phyloP scores from a whole-genome alignment of 2,329 filamentous ascomycete genomes.

The Aspergillus latus region DNA sequence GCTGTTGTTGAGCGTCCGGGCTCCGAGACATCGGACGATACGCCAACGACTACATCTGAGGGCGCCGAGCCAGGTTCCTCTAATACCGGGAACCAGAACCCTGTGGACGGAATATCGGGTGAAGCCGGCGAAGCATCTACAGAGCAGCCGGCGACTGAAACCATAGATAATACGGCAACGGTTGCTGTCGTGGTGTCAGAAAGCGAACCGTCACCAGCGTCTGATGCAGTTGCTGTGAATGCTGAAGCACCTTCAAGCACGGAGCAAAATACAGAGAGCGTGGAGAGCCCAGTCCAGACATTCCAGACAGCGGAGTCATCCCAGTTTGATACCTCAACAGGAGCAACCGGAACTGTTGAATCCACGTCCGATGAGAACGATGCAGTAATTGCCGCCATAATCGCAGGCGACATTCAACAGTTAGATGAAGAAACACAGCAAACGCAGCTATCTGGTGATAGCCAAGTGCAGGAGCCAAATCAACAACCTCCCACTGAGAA shows the following conservation, averaged over 20 bases:
- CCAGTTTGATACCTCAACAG: not conserved
- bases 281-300: not conserved
- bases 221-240: not conserved
- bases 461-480: constrained; percentile 7
- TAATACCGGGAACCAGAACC: constrained; percentile 15
- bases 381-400: constrained; percentile 30
- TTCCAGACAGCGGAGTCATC: not conserved
- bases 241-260: not conserved
- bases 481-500: constrained; percentile 14
- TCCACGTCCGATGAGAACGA: constrained; percentile 20
- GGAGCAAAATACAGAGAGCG: not conserved
- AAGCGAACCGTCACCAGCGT: not conserved
- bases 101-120: not conserved
- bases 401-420: constrained; percentile 31
- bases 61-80: constrained; percentile 32
- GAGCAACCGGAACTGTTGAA: not conserved
- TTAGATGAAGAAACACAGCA: constrained; percentile 21
- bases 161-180: not conserved
- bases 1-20: constrained; percentile 29
- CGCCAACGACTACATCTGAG: constrained; percentile 19
- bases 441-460: constrained; percentile 8
- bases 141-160: not conserved
- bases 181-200: not conserved
- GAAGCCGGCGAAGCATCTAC: not conserved
- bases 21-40: constrained; percentile 26